Percentiles rank a stretch among this genome's conserved stretches.
These are phyloP conservation scores for Flaveria ramosissima DNA, from an alignment of 129 eudicot genomes.

Conservation along the genomic window DNA sequence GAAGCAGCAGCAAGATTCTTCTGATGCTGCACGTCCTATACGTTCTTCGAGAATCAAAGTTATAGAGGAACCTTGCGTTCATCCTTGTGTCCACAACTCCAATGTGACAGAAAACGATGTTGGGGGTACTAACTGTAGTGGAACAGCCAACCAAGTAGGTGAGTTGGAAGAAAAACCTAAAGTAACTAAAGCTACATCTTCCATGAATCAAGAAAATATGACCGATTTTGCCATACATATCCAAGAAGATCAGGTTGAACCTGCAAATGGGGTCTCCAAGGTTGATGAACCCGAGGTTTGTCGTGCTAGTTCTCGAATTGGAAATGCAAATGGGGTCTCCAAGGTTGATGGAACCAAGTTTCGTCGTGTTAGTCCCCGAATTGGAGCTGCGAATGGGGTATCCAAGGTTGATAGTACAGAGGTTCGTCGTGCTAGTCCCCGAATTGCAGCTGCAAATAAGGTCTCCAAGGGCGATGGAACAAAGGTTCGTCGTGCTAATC, in stretches of 20 bases:
- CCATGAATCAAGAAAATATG: constrained; percentile 29
- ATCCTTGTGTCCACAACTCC: constrained; percentile 30
- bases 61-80: constrained; percentile 39
- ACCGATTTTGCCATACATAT: constrained; percentile 30
- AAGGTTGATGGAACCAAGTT: too few species aligned
- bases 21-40: constrained; percentile 44
- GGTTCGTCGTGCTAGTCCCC: constrained; percentile 3
- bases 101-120: constrained; percentile 21
- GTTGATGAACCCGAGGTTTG: constrained; percentile 21
- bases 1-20: constrained; percentile 34
- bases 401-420: not conserved
- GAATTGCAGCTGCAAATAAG: constrained; percentile 30
- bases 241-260: constrained; percentile 37
- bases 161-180: constrained; percentile 29
- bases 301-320: not conserved
- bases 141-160: constrained; percentile 23
- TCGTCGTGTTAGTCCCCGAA: too few species aligned
- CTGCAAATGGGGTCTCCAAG: constrained; percentile 38
- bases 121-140: constrained; percentile 23
- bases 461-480: constrained; percentile 34
- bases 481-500: not conserved
- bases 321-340: too few species aligned
- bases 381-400: constrained; percentile 30
- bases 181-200: constrained; percentile 41
- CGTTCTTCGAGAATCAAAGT: constrained; percentile 43